Base-by-base conservation (phyloP, 1,284 basidiomycete genomes). In the Apiotrichum laibachii region DNA sequence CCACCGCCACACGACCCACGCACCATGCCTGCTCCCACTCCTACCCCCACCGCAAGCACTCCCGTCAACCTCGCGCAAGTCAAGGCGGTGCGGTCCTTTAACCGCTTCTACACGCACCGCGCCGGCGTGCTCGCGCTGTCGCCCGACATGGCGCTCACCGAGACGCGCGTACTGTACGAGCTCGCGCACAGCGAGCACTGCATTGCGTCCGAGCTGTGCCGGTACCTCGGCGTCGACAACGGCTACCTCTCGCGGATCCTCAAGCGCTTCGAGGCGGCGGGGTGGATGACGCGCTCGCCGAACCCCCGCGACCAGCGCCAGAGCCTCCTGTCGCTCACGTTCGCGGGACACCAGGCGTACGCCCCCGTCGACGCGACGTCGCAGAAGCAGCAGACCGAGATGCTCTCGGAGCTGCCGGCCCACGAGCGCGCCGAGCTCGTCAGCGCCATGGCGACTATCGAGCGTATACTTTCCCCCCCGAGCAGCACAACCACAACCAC, bases 91-190 rank as follows among this genome's bases (percentile, higher is more conserved):
- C 62, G 62, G 31, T 43, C 50, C 50, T 63, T 63, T 53, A 63
- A 63, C 56, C 53, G 62, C 21, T 63, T 60, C 58, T 63, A 63
- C 58, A 63, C 62, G 10, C 55, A 44, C 13, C 55, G 50, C 33
- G 56, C 49, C 2, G 53, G 56, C 39, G 56, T 63, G 3, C 62
- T 63, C 1, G 50, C 50, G 34, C 58, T 57, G 33, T 35, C 39
- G 19, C 40, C 45, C 4, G 53, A 60, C 51, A 45, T 63, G 12
- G 34, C 52, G n/a, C 59, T 63, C 12, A 60, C 62, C 10, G 62
- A 63, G n/a, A 50, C 45, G 10, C 62, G 58, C 0, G 56, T 63
- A 1, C 53, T 63, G 19, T 63, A 60, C 47, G 62, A 63, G 50
- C 45, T 63, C 16, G 55, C 58, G 11, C 45, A 60, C 39, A 10